Base-by-base conservation (phyloP, 768 basidiomycete species). In the Gloeopeniophorella convolvens region DNA sequence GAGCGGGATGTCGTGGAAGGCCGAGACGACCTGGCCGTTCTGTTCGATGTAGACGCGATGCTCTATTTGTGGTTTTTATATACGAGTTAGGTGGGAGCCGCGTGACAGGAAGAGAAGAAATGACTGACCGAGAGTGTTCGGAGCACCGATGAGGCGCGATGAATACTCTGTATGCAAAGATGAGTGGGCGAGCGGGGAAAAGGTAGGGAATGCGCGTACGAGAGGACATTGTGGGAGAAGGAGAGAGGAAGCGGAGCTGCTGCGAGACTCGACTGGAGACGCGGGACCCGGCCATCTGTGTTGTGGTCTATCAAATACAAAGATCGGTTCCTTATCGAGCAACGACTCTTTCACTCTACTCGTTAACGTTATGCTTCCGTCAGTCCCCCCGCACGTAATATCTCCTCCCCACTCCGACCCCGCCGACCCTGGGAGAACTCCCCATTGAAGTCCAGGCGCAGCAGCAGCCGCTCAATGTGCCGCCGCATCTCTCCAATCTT, bases 1-100 rank as follows among this genome's bases (percentile, higher is more conserved):
- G 64, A 98, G 92, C 10, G 95, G 92, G 67, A 99, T 88, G 72
- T 99, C 96, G 66, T 98, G 96, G 80, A 84, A 92, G 53, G 86
- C 75, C 10, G 90, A 91, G 48, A 89, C 71, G 66, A 89, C 85
- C 46, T 79, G 76, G 60, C 86, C 85, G 62, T 88, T 85, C 65
- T 89, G 85, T 69, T 98, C 94, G 71, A 92, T 82, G 79, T 70
- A 99, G 52, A 95, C 85, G 59, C 95, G 87, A 74, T 97, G 91
- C 61, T 98, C 96, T 97, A 69, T 13, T 16, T 20, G 43, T 40
- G 27, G 43, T 21, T 47, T 10, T 40, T 13, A 26, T 30, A 35
- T 28, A 44, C 12, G 57, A 61, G 57, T 45, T 21, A 37, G 32
- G 42, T 45, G 9, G 53, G 61, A 58, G 66, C 59, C 64, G 54